Percentiles rank a stretch among this genome's conserved stretches.
Conservation (phyloP, 1,284 basidiomycete genomes). For the Paramarasmius palmivorus region DNA sequence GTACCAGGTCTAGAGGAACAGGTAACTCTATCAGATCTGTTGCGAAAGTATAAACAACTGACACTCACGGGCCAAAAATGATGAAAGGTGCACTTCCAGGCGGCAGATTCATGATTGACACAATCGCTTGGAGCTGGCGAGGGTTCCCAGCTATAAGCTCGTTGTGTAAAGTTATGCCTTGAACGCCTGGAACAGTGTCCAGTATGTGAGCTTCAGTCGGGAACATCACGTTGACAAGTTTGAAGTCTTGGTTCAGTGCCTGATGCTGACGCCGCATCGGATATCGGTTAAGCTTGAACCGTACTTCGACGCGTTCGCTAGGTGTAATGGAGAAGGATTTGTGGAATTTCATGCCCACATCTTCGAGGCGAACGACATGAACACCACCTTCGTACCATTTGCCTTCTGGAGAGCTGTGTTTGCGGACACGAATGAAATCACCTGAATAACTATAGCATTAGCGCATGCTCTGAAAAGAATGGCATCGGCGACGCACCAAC, state of each 20-base stretch:
- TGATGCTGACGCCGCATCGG: slow-evolving; percentile 58
- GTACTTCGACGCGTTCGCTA: slow-evolving; percentile 40
- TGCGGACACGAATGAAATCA: slow-evolving; percentile 54
- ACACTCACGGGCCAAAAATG: slow-evolving; percentile 68
- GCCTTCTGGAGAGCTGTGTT: slow-evolving; percentile 31
- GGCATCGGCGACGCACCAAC: slow-evolving; percentile 40
- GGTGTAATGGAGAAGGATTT: slow-evolving; percentile 39
- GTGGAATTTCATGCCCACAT: slow-evolving; percentile 57
- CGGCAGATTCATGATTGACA: slow-evolving; percentile 44
- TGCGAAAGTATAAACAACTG: no score
- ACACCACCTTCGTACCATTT: slow-evolving; percentile 61
- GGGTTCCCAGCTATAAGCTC: slow-evolving; percentile 45
- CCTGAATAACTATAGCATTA: slow-evolving; percentile 31
- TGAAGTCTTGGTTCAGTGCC: slow-evolving; percentile 34
- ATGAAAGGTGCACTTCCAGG: slow-evolving; percentile 56
- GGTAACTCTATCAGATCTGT: not conserved
- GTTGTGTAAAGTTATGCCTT: slow-evolving; percentile 35
- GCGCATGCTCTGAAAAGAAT: not conserved
- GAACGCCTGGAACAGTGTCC: not conserved
- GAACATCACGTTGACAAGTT: slow-evolving; percentile 17
- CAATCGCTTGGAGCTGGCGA: slow-evolving; percentile 55
- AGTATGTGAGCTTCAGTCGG: slow-evolving; percentile 9
- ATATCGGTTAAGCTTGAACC: slow-evolving; percentile 57
- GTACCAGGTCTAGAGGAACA: slow-evolving; percentile 48
- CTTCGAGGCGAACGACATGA: slow-evolving; percentile 46